These are phyloP conservation scores for Pascua sp. DNA, from an alignment of 1,284 basidiomycete species.

Conservation along the genomic window DNA sequence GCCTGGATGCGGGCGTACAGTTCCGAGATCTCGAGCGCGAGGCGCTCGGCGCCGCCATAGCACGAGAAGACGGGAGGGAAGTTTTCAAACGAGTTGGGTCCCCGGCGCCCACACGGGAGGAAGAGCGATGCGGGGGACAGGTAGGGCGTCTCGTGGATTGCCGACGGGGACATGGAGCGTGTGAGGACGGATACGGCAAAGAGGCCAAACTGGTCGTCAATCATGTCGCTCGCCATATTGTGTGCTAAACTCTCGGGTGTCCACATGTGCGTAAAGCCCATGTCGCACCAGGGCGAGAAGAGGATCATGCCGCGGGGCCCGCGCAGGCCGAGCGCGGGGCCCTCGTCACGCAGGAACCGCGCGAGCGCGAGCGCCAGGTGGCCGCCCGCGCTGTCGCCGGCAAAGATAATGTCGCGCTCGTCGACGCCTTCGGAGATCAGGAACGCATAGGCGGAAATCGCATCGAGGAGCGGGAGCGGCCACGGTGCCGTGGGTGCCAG, in stretches of 20 bases:
- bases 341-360: conserved; percentile 38
- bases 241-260: conserved; percentile 25
- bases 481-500: conserved; percentile 51
- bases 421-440: conserved; percentile 55
- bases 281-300: conserved; percentile 60
- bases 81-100: conserved; percentile 21
- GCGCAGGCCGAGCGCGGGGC: conserved; percentile 20
- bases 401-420: conserved; percentile 60
- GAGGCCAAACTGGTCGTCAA: conserved; percentile 43
- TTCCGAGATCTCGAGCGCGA: conserved; percentile 31
- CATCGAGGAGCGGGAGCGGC: conserved; percentile 63
- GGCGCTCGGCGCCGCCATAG: conserved; percentile 41
- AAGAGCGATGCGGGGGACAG: conserved; percentile 39
- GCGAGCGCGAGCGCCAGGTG: conserved; percentile 60
- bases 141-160: conserved; percentile 35
- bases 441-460: conserved; percentile 61
- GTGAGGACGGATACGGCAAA: conserved; percentile 41
- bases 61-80: conserved; percentile 43
- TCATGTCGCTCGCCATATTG: conserved; percentile 37
- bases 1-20: conserved; percentile 31
- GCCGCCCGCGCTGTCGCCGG: conserved; percentile 68
- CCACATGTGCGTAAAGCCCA: conserved; percentile 48
- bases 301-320: conserved; percentile 57
- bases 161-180: conserved; percentile 29
- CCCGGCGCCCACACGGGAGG: conserved; percentile 9